Base-by-base conservation (phyloP, 805 yeast genomes). In the Kodamaea hsintzibuensis region DNA sequence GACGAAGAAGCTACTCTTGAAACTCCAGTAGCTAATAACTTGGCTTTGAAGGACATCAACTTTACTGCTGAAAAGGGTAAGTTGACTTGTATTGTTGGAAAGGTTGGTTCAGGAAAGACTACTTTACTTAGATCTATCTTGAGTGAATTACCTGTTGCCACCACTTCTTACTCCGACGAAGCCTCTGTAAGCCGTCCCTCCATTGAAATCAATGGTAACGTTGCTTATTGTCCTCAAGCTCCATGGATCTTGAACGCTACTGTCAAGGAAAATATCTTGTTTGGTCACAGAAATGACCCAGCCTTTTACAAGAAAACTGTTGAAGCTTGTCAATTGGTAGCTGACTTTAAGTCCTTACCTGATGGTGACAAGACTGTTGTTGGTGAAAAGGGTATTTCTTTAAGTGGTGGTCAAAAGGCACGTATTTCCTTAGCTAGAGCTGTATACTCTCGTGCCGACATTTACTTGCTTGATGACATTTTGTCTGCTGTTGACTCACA, bases 321-420 rank as follows among this genome's bases (percentile, higher is more conserved):
- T 19, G 66, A 63, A 25, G 78, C 77, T 3, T 74, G 79, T 62
- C 70, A 73, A 53, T 65, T 74, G 22, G 39, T 62, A 7, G 60
- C 73, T 17, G 79, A 74, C 56, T 65, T 74, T 51, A 63, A 62
- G 25, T 58, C 63, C 4, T 64, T 74, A 48, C 75, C 78, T 2
- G 78, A 74, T 58, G 77, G 74, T 18, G 78, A 74, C 59, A 62
- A 58, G 47, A 74, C 78, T n/a, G 63, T 69, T 48, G 78, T 74
- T n/a, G 79, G 79, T 5, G 78, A 74, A 53, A 74, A 74, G 57
- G 79, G 78, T 37, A 72, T 74, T 40, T 71, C 79, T 2, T 60
- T 74, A 22, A 69, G 75, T 50, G 79, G 79, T 3, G 79, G 79
- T 27, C 78, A 74, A 57, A 74, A 74, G 55, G 79, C 79, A 2